Evolutionary conservation across 441 rosid genomes (phyloP).

Genomic region (Croton setiger): DNA sequence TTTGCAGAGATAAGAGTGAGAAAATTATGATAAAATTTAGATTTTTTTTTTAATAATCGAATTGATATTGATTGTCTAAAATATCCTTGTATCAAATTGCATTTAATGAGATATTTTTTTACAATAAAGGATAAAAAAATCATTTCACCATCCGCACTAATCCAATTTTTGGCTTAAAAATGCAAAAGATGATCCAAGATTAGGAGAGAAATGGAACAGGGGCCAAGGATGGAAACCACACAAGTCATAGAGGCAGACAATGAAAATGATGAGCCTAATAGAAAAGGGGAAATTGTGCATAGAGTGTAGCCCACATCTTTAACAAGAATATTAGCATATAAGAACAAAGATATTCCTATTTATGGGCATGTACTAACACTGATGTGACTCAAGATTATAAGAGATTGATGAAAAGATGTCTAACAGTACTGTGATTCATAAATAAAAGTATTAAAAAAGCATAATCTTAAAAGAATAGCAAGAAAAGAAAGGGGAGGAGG

Average conservation of each 20-base stretch:
- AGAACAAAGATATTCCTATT: slow-evolving; percentile 11
- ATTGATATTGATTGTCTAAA: too few species aligned
- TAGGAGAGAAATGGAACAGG: neutral
- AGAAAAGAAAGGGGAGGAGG: slow-evolving; percentile 7
- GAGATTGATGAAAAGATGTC: too few species aligned
- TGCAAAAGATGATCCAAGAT: slow-evolving; percentile 5
- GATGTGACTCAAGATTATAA: slow-evolving; percentile 6
- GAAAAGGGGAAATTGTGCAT: neutral
- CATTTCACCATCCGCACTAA: too few species aligned
- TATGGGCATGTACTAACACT: slow-evolving; percentile 6
- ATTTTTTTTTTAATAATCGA: too few species aligned
- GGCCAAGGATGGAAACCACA: neutral
- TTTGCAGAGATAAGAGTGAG: too few species aligned
- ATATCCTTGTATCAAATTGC: too few species aligned
- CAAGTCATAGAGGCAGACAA: too few species aligned
- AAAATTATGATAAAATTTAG: too few species aligned
- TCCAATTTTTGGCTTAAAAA: neutral
- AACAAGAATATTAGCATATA: slow-evolving; percentile 3
- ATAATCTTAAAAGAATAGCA: slow-evolving; percentile 17
- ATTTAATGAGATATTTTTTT: too few species aligned
- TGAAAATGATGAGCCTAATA: neutral
- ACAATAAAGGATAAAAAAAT: too few species aligned
- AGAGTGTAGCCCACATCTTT: neutral
- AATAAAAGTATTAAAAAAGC: slow-evolving; percentile 24
- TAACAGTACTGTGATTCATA: slow-evolving; percentile 14